These are phyloP conservation scores for Carex arenaria DNA, from an alignment of 202 grass and related monocot species.

Conservation along the genomic window DNA sequence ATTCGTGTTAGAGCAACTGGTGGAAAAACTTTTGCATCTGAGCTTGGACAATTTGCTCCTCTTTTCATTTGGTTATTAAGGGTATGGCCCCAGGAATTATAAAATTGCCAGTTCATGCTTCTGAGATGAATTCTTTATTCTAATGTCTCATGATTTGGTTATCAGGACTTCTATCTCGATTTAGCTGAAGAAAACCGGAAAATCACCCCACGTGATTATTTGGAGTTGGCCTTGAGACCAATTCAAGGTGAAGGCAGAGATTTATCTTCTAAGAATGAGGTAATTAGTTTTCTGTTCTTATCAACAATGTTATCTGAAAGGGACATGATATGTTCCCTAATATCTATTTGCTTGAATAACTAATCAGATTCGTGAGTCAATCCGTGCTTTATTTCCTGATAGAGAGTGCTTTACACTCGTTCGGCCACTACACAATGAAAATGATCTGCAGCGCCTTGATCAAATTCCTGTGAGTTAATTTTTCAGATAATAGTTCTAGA, in stretches of 20 bases:
- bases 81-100: constrained; percentile 28
- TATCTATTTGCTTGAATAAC: constrained; percentile 23
- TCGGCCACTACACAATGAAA: constrained; percentile 73
- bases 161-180: constrained; percentile 82
- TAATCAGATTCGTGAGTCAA: constrained; percentile 70
- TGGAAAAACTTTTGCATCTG: constrained; percentile 48
- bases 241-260: constrained; percentile 59
- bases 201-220: constrained; percentile 74
- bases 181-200: constrained; percentile 53
- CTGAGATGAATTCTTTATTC: constrained; percentile 7
- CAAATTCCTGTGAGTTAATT: constrained; percentile 57
- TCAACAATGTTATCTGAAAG: constrained; percentile 8
- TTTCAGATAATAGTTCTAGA: neutral
- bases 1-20: constrained; percentile 63
- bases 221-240: constrained; percentile 66
- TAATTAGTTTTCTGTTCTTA: constrained; percentile 29
- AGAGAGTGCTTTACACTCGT: constrained; percentile 84
- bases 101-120: neutral
- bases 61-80: constrained; percentile 74
- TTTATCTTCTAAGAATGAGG: constrained; percentile 72
- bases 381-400: constrained; percentile 70
- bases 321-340: constrained; percentile 20
- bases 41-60: constrained; percentile 77
- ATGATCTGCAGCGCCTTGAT: constrained; percentile 68
- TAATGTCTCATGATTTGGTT: constrained; percentile 8